These are phyloP conservation scores for Phymatotrichopsis omnivora DNA, from an alignment of 2,329 filamentous ascomycete species.

Conservation along the genomic window DNA sequence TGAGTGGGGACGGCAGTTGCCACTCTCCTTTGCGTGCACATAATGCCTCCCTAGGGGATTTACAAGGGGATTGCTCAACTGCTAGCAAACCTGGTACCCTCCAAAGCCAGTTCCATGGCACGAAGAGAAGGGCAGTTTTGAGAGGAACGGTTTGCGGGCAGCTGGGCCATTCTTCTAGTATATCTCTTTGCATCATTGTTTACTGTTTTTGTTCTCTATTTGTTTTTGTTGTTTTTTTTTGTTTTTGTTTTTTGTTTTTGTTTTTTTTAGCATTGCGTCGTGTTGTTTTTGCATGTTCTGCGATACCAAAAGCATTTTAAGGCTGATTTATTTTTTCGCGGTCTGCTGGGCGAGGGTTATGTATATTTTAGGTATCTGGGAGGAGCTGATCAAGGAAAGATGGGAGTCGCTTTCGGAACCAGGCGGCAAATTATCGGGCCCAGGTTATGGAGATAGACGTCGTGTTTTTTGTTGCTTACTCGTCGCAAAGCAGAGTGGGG, in stretches of 20 bases:
- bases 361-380: slow-evolving; percentile 26
- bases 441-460: slow-evolving; percentile 16
- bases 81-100: no score
- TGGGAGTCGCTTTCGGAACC: slow-evolving; percentile 27
- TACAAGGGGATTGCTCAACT: no score
- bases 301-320: no score
- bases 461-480: slow-evolving; percentile 1
- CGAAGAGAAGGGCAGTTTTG: no score
- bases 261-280: slow-evolving; percentile 10
- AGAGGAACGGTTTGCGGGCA: no score
- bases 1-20: background rate
- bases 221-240: slow-evolving; percentile 1
- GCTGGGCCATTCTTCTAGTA: slow-evolving; percentile 11
- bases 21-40: background rate
- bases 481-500: no score
- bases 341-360: slow-evolving; percentile 5
- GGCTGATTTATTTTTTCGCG: no score
- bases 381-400: slow-evolving; percentile 29
- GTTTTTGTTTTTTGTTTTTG: slow-evolving; percentile 6
- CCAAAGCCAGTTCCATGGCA: no score
- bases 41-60: no score
- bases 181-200: background rate
- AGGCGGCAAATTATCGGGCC: slow-evolving; percentile 30
- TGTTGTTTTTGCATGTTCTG: slow-evolving; percentile 2
- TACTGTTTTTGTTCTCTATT: background rate